Percentiles rank a stretch among this genome's conserved stretches.
phyloP scores from a whole-genome alignment of 768 basidiomycete genomes.

The Calocera viscosa region DNA sequence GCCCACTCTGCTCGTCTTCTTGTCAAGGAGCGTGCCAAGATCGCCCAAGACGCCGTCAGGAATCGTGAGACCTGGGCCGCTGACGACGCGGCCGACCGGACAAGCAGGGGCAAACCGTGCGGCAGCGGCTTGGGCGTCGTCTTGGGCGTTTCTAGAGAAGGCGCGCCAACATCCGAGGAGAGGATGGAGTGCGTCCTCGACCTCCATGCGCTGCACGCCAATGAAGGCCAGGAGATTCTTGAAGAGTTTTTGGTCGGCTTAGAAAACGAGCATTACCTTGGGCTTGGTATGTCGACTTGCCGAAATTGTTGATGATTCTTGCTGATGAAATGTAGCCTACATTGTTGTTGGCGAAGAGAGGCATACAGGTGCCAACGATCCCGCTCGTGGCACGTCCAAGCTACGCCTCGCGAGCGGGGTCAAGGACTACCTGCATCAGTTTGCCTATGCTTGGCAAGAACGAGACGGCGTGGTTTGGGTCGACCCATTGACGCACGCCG shows the following conservation, averaged over 20 bases:
- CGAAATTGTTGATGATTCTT: constrained; percentile 3
- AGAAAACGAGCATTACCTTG: constrained; percentile 78
- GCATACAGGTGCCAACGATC: constrained; percentile 85
- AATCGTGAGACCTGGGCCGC: constrained; percentile 59
- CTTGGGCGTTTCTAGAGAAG: constrained; percentile 67
- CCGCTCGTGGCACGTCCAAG: constrained; percentile 66
- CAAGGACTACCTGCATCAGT: constrained; percentile 81
- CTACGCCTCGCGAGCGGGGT: constrained; percentile 74
- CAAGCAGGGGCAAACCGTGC: constrained; percentile 55
- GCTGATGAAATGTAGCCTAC: constrained; percentile 42
- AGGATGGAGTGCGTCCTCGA: constrained; percentile 79
- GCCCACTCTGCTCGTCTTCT: constrained; percentile 70
- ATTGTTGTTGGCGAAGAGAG: constrained; percentile 91
- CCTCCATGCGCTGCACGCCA: constrained; percentile 85
- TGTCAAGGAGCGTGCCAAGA: constrained; percentile 64
- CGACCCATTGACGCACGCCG: constrained; percentile 61
- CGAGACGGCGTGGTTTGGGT: constrained; percentile 81
- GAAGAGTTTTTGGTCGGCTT: constrained; percentile 76
- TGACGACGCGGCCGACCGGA: constrained; percentile 72
- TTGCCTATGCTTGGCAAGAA: constrained; percentile 91
- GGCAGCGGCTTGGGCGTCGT: constrained; percentile 77
- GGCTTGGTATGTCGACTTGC: constrained; percentile 47
- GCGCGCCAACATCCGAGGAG: constrained; percentile 54
- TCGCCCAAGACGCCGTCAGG: constrained; percentile 65
- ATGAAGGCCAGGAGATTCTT: constrained; percentile 81